These are phyloP conservation scores for Thraustochytrium striatum DNA, from an alignment of 352 stramenopile genomes.

Conservation along the genomic window DNA sequence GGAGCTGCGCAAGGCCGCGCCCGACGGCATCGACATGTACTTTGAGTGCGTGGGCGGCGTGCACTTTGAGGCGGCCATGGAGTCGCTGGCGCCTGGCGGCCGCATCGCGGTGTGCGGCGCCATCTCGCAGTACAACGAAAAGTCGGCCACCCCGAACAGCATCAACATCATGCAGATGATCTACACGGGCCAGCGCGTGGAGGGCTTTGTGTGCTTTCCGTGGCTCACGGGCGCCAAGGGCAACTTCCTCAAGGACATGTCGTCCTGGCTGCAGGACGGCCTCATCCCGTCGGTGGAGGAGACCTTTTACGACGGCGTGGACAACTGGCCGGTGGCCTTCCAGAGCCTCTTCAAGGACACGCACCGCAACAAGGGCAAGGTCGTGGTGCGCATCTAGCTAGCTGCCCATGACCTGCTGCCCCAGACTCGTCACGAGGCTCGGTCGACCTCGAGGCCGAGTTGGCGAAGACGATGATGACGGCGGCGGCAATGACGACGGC, in stretches of 20 bases:
- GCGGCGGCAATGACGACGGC: no score
- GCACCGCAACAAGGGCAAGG: conserved; percentile 41
- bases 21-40: conserved; percentile 55
- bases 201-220: conserved; percentile 51
- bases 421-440: no score
- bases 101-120: conserved; percentile 54
- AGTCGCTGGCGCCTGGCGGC: conserved; percentile 28
- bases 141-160: not conserved
- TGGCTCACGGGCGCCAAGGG: conserved; percentile 45
- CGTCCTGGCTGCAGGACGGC: conserved; percentile 50
- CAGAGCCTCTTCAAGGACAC: conserved; percentile 47
- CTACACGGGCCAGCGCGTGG: conserved; percentile 41
- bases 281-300: conserved; percentile 53
- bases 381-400: conserved; percentile 47
- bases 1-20: conserved; percentile 35
- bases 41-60: conserved; percentile 57
- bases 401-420: no score
- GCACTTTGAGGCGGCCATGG: conserved; percentile 52
- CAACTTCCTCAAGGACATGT: conserved; percentile 51
- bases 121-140: conserved; percentile 52
- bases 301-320: conserved; percentile 47
- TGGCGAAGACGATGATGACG: no score
- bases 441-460: no score
- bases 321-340: conserved; percentile 48
- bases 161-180: conserved; percentile 34